These are phyloP conservation scores for Cytospora piceicola DNA, from an alignment of 2,329 filamentous ascomycete genomes.

Conservation along the genomic window DNA sequence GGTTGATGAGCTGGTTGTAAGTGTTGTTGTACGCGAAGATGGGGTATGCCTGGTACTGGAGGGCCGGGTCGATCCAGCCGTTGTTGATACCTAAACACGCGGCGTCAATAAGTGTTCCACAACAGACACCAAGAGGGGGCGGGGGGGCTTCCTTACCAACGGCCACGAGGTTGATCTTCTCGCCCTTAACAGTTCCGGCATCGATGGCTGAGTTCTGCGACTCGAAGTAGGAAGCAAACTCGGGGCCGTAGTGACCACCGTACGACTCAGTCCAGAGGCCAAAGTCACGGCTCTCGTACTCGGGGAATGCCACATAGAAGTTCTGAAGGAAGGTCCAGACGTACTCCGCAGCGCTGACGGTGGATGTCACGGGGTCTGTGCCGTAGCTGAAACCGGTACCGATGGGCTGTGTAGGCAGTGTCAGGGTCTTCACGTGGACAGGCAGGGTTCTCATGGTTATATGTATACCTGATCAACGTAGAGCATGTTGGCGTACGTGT, in stretches of 20 bases:
- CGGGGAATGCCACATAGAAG: slow-evolving; percentile 66
- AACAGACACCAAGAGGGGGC: not conserved
- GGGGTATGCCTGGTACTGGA: slow-evolving; percentile 49
- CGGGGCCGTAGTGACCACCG: slow-evolving; percentile 63
- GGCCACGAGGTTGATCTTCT: slow-evolving; percentile 54
- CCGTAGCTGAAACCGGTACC: slow-evolving; percentile 45
- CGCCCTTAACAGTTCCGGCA: slow-evolving; percentile 44
- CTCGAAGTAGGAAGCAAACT: slow-evolving; percentile 58
- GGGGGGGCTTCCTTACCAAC: slow-evolving; percentile 39
- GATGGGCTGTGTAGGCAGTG: slow-evolving; percentile 27
- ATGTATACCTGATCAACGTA: slow-evolving; percentile 40
- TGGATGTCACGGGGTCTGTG: slow-evolving; percentile 43
- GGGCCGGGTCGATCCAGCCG: slow-evolving; percentile 55
- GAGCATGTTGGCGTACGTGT: slow-evolving; percentile 48
- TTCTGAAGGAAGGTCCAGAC: slow-evolving; percentile 63
- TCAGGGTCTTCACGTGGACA: not conserved
- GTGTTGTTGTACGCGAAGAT: slow-evolving; percentile 52
- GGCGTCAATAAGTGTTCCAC: not conserved
- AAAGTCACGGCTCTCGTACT: slow-evolving; percentile 62
- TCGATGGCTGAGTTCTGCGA: slow-evolving; percentile 59
- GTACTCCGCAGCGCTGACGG: slow-evolving; percentile 49
- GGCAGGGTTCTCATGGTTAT: accelerated
- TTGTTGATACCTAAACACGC: slow-evolving; percentile 52
- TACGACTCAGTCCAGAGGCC: slow-evolving; percentile 59
- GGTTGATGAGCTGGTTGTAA: slow-evolving; percentile 37